Evolutionary conservation across 805 yeast genomes (phyloP), one percentile per base, ranked within the genome.

Genomic region (Ogataea trehalophila): DNA sequence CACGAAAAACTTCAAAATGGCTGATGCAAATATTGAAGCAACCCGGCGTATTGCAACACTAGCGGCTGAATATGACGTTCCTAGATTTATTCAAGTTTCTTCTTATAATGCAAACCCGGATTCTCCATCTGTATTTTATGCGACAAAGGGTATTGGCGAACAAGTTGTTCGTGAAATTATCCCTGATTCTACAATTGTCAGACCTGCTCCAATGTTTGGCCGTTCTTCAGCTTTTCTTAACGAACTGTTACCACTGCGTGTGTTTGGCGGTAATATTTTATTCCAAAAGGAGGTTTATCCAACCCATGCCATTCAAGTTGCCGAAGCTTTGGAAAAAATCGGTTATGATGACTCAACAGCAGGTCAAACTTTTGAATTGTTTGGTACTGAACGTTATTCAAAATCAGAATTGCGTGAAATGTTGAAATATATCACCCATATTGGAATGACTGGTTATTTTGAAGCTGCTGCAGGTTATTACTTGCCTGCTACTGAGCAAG

Each of bases 171-270:
- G 76, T 50, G 87, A 79, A 38, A 76, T 77, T 41, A 65, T 77
- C 46, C 95, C 95, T 26, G 85, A 80, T 59, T 75, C 87, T 42
- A 87, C 95, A 17, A 87, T 88, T 59, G 94, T 87, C 31, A 81
- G 96, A 67, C 96, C 96, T 6, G 81, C 85, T 22, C 87, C 87
- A 43, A 76, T 87, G 79, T 87, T 70, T 61, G 94, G 94, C 33
- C 73, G 83, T 60, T 85, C 83, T 63, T 90, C 85, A 64, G 71
- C 76, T 51, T 79, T 88, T 61, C 71, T 87, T 58, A 82, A 80
- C 68, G 74, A 75, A 61, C 68, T 79, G 63, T 55, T 78, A 66
- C 86, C 79, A 14, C 49, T 80, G 67, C 65, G 76, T 58, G 73
- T 76, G 57, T 73, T 77, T 58, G 77, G 84, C 67, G 79, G 83